phyloP scores from a whole-genome alignment of 768 basidiomycete species.

The Russula earlei region DNA sequence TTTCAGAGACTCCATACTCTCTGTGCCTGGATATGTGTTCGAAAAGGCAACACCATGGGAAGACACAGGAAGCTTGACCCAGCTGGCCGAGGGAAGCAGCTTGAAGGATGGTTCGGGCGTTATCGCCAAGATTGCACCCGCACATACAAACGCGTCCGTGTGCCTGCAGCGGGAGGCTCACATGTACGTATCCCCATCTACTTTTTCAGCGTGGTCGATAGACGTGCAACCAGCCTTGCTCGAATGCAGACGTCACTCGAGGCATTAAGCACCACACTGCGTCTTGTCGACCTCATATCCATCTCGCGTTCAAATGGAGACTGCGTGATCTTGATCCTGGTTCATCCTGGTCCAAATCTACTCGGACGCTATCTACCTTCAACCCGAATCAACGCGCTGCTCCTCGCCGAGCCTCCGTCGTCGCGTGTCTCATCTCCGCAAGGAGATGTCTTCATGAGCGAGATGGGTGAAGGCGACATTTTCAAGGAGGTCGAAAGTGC shows the following conservation, averaged over 20 bases:
- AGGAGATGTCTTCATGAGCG: conserved; percentile 44
- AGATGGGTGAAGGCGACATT: conserved; percentile 36
- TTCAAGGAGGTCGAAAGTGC: conserved; percentile 48
- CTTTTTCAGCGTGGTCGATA: not conserved
- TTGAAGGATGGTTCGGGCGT: conserved; percentile 61
- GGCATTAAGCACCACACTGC: conserved; percentile 42
- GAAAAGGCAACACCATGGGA: conserved; percentile 61
- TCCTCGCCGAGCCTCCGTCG: conserved; percentile 45
- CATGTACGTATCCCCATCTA: conserved; percentile 34
- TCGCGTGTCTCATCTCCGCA: conserved; percentile 35
- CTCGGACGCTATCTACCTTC: conserved; percentile 64
- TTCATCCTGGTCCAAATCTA: conserved; percentile 59
- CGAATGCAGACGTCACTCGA: conserved; percentile 41
- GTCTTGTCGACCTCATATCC: conserved; percentile 55
- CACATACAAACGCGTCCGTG: conserved; percentile 64
- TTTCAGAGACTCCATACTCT: conserved; percentile 45
- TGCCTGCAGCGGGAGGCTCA: conserved; percentile 65
- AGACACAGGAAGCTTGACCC: conserved; percentile 64
- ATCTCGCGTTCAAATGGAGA: conserved; percentile 59
- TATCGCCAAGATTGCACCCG: conserved; percentile 64
- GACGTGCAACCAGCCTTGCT: conserved; percentile 34
- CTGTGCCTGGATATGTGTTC: conserved; percentile 64
- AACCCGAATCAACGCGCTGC: conserved; percentile 53
- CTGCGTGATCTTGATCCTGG: conserved; percentile 61
- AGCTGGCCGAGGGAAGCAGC: conserved; percentile 57